phyloP scores from a whole-genome alignment of 2,329 filamentous ascomycete genomes.

The Sporothrix mexicana region DNA sequence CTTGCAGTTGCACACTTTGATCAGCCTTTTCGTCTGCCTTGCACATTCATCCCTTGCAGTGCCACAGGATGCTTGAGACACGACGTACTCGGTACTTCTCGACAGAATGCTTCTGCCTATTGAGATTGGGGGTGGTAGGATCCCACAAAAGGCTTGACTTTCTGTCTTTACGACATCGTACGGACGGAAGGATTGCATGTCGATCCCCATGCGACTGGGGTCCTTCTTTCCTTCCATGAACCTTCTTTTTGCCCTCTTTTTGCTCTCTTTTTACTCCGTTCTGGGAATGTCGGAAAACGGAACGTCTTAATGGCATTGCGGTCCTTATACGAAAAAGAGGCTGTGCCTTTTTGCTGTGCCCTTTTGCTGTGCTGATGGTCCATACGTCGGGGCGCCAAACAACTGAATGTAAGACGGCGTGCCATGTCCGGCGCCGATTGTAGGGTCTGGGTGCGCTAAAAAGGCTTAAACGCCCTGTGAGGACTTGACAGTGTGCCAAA shows the following conservation, averaged over 20 bases:
- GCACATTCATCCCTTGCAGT: neutral
- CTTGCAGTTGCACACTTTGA: too few relatives aligned
- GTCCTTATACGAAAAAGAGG: neutral
- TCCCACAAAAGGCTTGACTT: too few relatives aligned
- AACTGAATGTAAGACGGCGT: neutral
- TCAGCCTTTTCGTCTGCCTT: neutral
- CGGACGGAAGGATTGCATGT: neutral
- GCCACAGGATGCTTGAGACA: neutral
- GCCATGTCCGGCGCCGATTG: neutral
- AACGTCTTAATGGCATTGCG: neutral
- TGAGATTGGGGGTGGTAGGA: neutral
- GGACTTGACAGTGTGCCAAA: neutral
- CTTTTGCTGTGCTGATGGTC: neutral
- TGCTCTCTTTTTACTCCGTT: neutral
- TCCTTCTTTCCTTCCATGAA: neutral
- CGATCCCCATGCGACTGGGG: neutral
- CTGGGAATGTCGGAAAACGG: neutral
- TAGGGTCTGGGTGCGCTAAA: neutral
- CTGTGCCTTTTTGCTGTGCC: neutral
- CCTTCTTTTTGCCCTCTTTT: neutral
- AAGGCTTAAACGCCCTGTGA: neutral
- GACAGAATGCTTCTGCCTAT: neutral
- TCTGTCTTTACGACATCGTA: too few relatives aligned
- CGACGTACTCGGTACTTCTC: too few relatives aligned
- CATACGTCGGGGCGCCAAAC: neutral